Conservation (phyloP, 352 stramenopile species). For the Globisporangium spinosum region DNA sequence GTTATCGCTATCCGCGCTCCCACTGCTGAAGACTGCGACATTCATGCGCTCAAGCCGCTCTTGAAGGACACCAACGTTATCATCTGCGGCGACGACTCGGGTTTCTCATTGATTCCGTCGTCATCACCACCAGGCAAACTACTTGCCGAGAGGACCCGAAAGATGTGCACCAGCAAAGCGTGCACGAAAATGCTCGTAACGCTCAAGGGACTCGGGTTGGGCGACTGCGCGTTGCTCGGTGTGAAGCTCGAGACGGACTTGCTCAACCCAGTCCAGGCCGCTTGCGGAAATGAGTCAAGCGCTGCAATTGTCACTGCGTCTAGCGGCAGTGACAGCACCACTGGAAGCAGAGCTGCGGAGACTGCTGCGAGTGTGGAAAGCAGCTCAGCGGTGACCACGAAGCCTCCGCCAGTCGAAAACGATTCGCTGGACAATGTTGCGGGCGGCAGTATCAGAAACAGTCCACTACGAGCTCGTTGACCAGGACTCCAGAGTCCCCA, state of each 20-base stretch:
- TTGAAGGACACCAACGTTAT: neutral
- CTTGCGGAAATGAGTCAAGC: constrained; percentile 1
- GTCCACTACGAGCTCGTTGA: neutral
- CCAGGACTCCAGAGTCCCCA: neutral
- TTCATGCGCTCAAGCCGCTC: neutral
- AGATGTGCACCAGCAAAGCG: constrained; percentile 21
- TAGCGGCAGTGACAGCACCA: too few species aligned
- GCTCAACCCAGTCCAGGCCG: constrained; percentile 13
- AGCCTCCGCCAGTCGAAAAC: neutral
- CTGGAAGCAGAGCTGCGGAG: neutral
- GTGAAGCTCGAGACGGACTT: constrained; percentile 23
- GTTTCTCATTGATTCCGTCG: constrained; percentile 14
- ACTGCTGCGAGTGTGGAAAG: neutral
- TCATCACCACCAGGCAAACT: constrained; percentile 1
- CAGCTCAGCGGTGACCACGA: neutral
- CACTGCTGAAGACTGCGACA: constrained; percentile 3
- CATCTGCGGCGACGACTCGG: constrained; percentile 22
- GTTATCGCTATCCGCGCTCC: neutral
- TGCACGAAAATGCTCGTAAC: constrained; percentile 18
- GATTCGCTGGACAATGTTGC: neutral
- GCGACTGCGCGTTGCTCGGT: constrained; percentile 24
- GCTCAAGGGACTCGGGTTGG: constrained; percentile 21
- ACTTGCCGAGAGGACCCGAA: constrained; percentile 9
- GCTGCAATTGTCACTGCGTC: too few species aligned
- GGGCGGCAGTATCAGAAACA: neutral